Base-by-base conservation (phyloP, 371 early-diverging fungal genomes). In the Massospora cicadina region DNA sequence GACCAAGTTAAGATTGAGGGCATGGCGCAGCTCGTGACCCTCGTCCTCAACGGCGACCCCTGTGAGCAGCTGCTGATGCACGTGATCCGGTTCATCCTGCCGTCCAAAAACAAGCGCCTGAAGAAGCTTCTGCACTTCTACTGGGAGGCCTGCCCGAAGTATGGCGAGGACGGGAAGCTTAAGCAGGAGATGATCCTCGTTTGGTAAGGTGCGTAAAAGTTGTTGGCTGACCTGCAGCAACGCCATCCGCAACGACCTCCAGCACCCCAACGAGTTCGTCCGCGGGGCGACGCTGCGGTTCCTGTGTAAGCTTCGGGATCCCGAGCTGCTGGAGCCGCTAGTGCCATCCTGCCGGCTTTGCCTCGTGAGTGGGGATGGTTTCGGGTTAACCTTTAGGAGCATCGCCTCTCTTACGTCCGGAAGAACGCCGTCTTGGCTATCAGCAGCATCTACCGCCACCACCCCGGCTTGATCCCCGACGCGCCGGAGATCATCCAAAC, bases 221-320 rank as follows among this genome's bases (percentile, higher is more conserved):
- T 43, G 63, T 1, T 60, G 23, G 26, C 24, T 55, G 32, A 60
- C 56, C 10, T 58, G 29, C 72, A 88, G 89, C 75, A 98, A 99
- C 72, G 91, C 96, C 60, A 79, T 99, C 61, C 78, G 92, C 73
- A 97, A 93, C 70, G 99, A 99, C 76, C 77, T 99, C 53, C 91
- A 89, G 73, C 93, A 93, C 76, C 97, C 99, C 27, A 99, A 99
- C 76, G 99, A 99, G 79, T 98, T 88, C 72, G 91, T 99, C 66
- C 86, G 99, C 65, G 98, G 97, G 27, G 83, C 86, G 1, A 95
- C 94, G 17, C 84, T 99, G 67, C 84, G 98, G 54, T 89, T 97
- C 76, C 76, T 98, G 64, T 88, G 95, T 78, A 95, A 93, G 74
- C 80, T 99, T 56, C 82, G 85, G 60, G 95, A 95, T 71, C 81